Base-by-base conservation (phyloP, 1,284 basidiomycete genomes). In the Rhodofomes roseus region DNA sequence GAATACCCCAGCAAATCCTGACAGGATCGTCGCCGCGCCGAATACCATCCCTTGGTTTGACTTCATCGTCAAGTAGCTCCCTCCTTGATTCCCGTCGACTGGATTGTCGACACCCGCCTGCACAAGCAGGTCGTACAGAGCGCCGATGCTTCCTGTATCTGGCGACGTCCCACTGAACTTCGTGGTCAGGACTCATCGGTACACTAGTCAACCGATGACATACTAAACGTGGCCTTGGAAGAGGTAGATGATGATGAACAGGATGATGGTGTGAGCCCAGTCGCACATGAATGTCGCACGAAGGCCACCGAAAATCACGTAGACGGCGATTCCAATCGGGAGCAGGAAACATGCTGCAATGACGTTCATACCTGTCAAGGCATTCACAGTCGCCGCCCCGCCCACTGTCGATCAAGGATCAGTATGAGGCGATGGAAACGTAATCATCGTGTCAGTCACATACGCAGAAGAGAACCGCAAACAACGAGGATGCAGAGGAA, bases 311-410 rank as follows among this genome's bases (percentile, higher is more conserved):
- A 81, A 73, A 34, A 80, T 73, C 43, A 80, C 79, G 56, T 79
- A 79, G 37, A 76, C 69, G 5, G 75, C 75, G 57, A 81, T 77
- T 5, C 78, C 76, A 16, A 79, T 69, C 1, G 87, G 88, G 14
- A 91, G 85, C 25, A 94, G 77, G 77, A 93, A 93, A 69, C 87
- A 90, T 1, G 90, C 89, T 2, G 91, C 92, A 59, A 90, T 79
- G n/a, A 87, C 90, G 68, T 79, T 84, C 87, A 93, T 92, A 0
- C 90, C 91, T 0, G 93, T 95, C 48, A 96, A 75, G 56, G 84
- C 84, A 7, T 84, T 86, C 22, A 94, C 90, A 0, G 91, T 92
- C 0, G 90, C 91, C 0, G 85, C 85, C 0, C 91, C 92, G 18
- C 92, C 92, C 56, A 88, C 78, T 70, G 39, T 54, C 43, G 27